Evolutionary conservation across 352 stramenopile genomes (phyloP).

Genomic region (Thraustochytrium striatum): DNA sequence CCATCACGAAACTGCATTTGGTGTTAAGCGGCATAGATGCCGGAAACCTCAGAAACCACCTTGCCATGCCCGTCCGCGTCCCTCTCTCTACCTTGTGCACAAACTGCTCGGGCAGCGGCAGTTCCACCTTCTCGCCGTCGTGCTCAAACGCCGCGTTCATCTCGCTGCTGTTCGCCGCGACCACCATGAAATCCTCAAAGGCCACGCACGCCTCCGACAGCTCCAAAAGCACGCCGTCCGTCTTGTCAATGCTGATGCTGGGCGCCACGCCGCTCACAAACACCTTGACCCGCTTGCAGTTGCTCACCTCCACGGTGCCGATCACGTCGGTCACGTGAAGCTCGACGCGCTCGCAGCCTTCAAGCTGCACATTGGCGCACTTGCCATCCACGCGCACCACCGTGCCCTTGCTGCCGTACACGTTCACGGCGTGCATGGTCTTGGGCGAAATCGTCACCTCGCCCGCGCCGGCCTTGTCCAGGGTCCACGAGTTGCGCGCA

Average conservation of each 20-base stretch:
- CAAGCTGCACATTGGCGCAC: constrained; percentile 92
- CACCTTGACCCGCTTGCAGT: constrained; percentile 93
- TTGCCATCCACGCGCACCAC: constrained; percentile 94
- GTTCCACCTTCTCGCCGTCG: constrained; percentile 84
- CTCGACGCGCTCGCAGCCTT: constrained; percentile 89
- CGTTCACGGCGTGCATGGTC: constrained; percentile 69
- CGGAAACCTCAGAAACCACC: too few species aligned
- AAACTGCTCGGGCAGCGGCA: constrained; percentile 95
- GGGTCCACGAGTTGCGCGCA: constrained; percentile 2
- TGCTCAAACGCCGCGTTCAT: constrained; percentile 89
- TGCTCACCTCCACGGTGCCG: constrained; percentile 93
- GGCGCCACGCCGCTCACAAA: constrained; percentile 86
- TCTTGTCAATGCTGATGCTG: constrained; percentile 97
- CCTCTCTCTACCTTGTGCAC: constrained; percentile 89
- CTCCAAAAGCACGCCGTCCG: constrained; percentile 91
- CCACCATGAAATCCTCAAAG: constrained; percentile 60
- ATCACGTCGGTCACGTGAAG: constrained; percentile 92
- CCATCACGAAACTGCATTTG: too few species aligned
- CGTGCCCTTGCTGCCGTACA: constrained; percentile 87
- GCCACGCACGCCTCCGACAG: constrained; percentile 81
- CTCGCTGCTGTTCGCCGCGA: constrained; percentile 93
- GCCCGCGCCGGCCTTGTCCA: constrained; percentile 3
- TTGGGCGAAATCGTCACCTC: neutral
- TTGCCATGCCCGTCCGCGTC: too few species aligned
- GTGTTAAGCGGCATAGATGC: too few species aligned